Evolutionary conservation across 805 yeast species (phyloP).

Genomic region (Candida arabinofermentans): DNA sequence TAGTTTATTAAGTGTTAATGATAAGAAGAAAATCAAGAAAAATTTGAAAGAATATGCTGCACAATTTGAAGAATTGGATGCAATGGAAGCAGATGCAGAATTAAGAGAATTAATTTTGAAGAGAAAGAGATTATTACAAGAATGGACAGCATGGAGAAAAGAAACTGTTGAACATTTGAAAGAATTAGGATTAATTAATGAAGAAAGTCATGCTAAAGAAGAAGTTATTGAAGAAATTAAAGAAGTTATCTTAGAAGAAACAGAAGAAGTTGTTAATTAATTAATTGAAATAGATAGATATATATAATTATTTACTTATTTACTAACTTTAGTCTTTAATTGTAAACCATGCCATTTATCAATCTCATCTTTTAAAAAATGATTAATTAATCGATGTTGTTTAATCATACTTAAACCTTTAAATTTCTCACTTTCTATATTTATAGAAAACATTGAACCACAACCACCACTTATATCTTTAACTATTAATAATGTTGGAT

Average conservation of each 20-base stretch:
- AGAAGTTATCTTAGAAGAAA: conserved; percentile 70
- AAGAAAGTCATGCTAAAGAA: conserved; percentile 41
- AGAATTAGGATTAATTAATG: conserved; percentile 43
- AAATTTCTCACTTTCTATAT: conserved; percentile 67
- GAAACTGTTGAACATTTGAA: conserved; percentile 43
- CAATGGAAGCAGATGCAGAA: conserved; percentile 93
- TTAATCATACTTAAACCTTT: conserved; percentile 80
- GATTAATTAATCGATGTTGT: conserved; percentile 89
- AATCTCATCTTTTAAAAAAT: conserved; percentile 77
- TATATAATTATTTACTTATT: conserved; percentile 3
- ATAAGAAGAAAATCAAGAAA: conserved; percentile 86
- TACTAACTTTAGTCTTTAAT: conserved; percentile 62
- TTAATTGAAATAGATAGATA: neutral
- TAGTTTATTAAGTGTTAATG: conserved; percentile 67
- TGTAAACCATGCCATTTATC: conserved; percentile 94
- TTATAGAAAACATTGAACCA: conserved; percentile 95
- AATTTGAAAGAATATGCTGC: conserved; percentile 85
- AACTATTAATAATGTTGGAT: conserved; percentile 63
- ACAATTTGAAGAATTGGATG: conserved; percentile 91
- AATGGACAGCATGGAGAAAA: conserved; percentile 81
- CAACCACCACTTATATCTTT: conserved; percentile 92
- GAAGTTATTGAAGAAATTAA: conserved; percentile 73
- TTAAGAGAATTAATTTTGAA: conserved; percentile 81
- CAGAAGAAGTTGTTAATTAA: conserved; percentile 60
- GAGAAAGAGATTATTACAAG: conserved; percentile 76